A percentile compares a stretch with the other conserved stretches of the same genome.
phyloP scores from a whole-genome alignment of 1,284 basidiomycete species.

The Macrocybe sp. region DNA sequence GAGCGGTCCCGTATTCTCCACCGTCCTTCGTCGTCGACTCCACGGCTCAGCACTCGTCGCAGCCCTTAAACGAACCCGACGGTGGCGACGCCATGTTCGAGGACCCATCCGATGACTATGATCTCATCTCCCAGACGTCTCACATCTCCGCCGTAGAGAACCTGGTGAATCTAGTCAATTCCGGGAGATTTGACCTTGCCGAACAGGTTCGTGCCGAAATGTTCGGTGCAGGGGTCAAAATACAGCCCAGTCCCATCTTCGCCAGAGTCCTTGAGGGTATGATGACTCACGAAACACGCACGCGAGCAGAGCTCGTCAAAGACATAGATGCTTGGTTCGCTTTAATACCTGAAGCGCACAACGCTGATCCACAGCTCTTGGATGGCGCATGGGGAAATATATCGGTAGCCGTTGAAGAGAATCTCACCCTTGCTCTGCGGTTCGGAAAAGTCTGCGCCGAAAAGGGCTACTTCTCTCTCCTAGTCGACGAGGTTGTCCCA shows the following conservation, averaged over 20 bases:
- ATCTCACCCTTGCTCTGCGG: conserved; percentile 18
- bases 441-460: conserved; percentile 22
- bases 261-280: conserved; percentile 23
- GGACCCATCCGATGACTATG: conserved; percentile 7
- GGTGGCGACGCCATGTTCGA: conserved; percentile 9
- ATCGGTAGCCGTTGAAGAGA: conserved; percentile 10
- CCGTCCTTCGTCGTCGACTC: conserved; percentile 6
- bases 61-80: not conserved
- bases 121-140: not conserved
- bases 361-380: conserved; percentile 13
- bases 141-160: conserved; percentile 8
- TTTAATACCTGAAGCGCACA: conserved; percentile 27
- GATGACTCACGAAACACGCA: conserved; percentile 13
- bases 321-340: conserved; percentile 34
- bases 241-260: conserved; percentile 27
- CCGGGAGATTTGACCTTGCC: conserved; percentile 15
- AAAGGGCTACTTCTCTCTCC: conserved; percentile 23
- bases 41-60: conserved; percentile 6
- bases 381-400: conserved; percentile 13
- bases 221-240: conserved; percentile 23
- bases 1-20: conserved; percentile 11
- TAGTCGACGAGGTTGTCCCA: conserved; percentile 18
- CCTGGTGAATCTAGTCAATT: conserved; percentile 16
- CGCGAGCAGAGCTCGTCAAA: conserved; percentile 3
- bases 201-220: conserved; percentile 26